Evolutionary conservation across 306 rosid genomes (phyloP).

Genomic region (Glycine latifolia): DNA sequence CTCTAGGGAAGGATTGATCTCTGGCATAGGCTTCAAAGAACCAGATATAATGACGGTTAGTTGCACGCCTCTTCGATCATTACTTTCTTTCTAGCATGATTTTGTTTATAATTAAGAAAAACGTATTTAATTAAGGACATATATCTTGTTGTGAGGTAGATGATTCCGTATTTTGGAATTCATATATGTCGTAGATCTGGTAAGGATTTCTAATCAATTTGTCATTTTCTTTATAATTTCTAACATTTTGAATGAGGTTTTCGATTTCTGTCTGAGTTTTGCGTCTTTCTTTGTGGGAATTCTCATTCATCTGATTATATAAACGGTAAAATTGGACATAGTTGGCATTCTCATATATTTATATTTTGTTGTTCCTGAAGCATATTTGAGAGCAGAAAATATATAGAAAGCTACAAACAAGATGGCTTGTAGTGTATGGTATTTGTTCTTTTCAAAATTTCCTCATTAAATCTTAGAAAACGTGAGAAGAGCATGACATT

Average conservation of each 20-base stretch:
- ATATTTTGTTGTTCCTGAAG: background rate
- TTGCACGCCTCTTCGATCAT: background rate
- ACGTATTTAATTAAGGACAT: background rate
- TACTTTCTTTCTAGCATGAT: conserved; percentile 3
- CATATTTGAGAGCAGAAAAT: background rate
- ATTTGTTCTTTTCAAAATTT: background rate
- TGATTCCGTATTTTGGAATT: no score
- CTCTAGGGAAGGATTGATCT: conserved; percentile 15
- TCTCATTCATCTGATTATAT: background rate
- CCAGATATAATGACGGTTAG: conserved; percentile 29
- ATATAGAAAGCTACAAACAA: background rate
- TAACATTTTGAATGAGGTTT: background rate
- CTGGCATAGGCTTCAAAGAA: background rate
- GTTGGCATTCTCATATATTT: background rate
- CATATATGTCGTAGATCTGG: background rate
- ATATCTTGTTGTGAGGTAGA: background rate
- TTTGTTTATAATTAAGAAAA: background rate
- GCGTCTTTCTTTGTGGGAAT: background rate
- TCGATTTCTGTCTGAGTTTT: background rate
- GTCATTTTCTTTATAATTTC: background rate
- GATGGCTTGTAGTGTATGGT: background rate
- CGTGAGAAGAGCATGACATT: background rate
- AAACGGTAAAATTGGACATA: background rate
- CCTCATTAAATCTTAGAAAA: background rate
- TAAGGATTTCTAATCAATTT: background rate